Evolutionary conservation across 805 yeast genomes (phyloP).

Genomic region (Pichia ethanolica): DNA sequence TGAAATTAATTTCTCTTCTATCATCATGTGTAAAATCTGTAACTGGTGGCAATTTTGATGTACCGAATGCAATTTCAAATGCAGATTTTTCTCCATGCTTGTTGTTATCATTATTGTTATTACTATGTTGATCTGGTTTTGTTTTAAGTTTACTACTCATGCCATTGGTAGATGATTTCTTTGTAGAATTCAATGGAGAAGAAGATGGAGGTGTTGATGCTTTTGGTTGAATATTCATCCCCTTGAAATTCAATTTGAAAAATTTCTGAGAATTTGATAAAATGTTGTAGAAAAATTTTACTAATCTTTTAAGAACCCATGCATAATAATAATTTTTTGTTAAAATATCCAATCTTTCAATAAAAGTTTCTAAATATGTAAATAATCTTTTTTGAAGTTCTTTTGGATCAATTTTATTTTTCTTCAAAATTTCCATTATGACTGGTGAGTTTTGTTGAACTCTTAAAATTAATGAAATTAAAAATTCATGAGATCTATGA

Average conservation of each 20-base stretch:
- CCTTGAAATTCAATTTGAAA: conserved; percentile 27
- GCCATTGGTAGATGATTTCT: conserved; percentile 7
- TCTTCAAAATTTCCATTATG: conserved; percentile 26
- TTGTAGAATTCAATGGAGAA: neutral
- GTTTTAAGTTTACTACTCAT: conserved; percentile 14
- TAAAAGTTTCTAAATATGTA: conserved; percentile 28
- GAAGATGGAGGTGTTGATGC: neutral
- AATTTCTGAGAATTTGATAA: conserved; percentile 29
- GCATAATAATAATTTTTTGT: conserved; percentile 38
- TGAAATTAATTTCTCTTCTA: conserved; percentile 6
- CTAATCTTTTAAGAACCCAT: conserved; percentile 37
- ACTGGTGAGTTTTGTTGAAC: conserved; percentile 32
- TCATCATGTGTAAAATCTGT: conserved; percentile 22
- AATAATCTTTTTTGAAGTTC: conserved; percentile 29
- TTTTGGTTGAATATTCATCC: conserved; percentile 11
- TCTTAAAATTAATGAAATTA: conserved; percentile 48
- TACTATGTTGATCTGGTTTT: no score
- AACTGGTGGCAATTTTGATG: conserved; percentile 30
- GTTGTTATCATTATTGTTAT: no score
- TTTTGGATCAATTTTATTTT: conserved; percentile 28
- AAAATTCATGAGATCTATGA: conserved; percentile 49
- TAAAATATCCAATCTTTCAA: conserved; percentile 29
- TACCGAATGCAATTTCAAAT: conserved; percentile 31
- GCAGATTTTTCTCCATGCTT: conserved; percentile 14
- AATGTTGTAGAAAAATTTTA: conserved; percentile 31